Base-by-base conservation (phyloP, 768 basidiomycete species). In the Austroboletus festivus region DNA sequence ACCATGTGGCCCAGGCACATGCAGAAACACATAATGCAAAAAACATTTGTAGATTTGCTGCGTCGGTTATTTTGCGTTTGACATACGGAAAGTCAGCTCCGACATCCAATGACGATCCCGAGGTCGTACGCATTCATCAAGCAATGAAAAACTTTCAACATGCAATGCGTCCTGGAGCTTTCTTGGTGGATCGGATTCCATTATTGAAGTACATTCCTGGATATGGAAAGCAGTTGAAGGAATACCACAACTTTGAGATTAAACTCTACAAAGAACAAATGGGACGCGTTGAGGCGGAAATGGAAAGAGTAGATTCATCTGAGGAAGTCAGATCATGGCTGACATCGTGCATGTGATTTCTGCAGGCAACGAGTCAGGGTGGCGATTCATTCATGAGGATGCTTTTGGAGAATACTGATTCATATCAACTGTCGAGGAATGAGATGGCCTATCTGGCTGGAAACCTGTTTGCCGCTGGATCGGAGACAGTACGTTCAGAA, bases 381-480 rank as follows among this genome's bases (percentile, higher is more conserved):
- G 42, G 41, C 1, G 34, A 54, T 15, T 67, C 77, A 3, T 82
- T 85, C 47, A 77, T 71, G 4, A 76, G 71, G 59, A 75, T 75
- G 40, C 71, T 83, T 20, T 56, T 83, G 13, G 78, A 81, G 52
- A 68, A 72, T 4, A 71, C 74, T 48, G 43, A 58, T 3, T 73
- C 77, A 47, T 72, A 79, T 22, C 70, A 66, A 9, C 68, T 83
- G 2, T 70, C 77, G 3, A 70, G 72, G 38, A 68, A 77, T 44
- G 81, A 84, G 52, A 73, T 75, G 12, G 74, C 81, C 1, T 85
- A 80, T 59, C 71, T 84, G 6, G 77, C 76, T 2, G 83, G 82
- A 0, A 71, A 70, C 30, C 72, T 83, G 62, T 84, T 81, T 51
- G 77, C 74, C 16, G 83, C 81, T 20, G 83, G 80, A 1, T 73